phyloP scores from a whole-genome alignment of 1,284 basidiomycete species.

The Puccinia polysora region DNA sequence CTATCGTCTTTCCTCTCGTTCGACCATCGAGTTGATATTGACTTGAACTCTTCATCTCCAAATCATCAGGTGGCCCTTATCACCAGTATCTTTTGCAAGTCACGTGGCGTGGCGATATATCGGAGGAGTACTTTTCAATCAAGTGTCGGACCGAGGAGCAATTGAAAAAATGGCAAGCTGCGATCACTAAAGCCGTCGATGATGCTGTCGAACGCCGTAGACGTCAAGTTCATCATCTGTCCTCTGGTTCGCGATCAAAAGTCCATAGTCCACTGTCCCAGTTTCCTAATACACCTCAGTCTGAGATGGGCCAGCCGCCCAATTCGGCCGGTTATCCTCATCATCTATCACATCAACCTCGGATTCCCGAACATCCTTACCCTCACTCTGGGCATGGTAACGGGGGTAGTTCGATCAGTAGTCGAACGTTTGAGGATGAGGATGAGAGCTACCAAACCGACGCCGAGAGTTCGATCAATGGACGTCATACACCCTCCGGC shows the following conservation, averaged over 20 bases:
- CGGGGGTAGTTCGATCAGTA: constrained; percentile 16
- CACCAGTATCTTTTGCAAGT: constrained; percentile 63
- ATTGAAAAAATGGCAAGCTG: constrained; percentile 82
- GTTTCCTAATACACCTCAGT: constrained; percentile 41
- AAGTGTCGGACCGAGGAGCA: constrained; percentile 90
- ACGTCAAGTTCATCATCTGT: constrained; percentile 37
- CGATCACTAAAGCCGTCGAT: constrained; percentile 79
- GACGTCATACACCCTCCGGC: constrained; percentile 19
- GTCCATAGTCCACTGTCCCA: constrained; percentile 36
- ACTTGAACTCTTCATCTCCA: not conserved
- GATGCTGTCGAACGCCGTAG: constrained; percentile 50
- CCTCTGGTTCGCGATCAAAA: constrained; percentile 38
- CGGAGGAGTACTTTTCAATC: constrained; percentile 79
- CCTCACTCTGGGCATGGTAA: constrained; percentile 28
- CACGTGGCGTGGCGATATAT: constrained; percentile 79
- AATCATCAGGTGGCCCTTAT: not conserved
- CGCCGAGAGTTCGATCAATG: constrained; percentile 18
- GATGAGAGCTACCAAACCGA: constrained; percentile 39
- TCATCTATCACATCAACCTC: constrained; percentile 17
- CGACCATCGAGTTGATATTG: too few species aligned
- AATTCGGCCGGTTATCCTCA: constrained; percentile 26
- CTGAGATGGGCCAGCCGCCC: constrained; percentile 36
- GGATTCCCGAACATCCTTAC: constrained; percentile 31
- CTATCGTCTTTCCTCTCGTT: too few species aligned
- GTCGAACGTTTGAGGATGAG: constrained; percentile 41